Percentiles rank a stretch among this genome's conserved stretches.
Conservation (phyloP, 1,284 basidiomycete species). For the Rhodotorula mucilaginosa region DNA sequence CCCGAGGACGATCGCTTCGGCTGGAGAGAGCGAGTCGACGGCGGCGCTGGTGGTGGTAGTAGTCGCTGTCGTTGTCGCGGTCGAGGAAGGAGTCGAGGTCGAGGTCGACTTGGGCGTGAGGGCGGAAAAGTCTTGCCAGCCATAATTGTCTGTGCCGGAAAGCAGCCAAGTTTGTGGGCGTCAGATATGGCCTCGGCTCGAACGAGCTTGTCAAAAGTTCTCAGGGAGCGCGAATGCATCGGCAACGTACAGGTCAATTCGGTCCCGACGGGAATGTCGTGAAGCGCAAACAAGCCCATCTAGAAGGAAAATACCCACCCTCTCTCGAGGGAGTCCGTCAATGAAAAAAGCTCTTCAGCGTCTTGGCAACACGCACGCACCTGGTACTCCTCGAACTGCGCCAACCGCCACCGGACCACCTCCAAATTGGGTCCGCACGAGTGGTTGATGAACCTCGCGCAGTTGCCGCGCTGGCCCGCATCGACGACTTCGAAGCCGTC, state of each 20-base stretch:
- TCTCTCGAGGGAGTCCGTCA: not conserved
- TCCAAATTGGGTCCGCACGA: conserved; percentile 40
- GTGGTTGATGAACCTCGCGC: conserved; percentile 54
- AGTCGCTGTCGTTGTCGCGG: not conserved
- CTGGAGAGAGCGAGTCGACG: too few relatives aligned
- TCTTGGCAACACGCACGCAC: conserved; percentile 24
- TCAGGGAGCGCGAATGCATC: too few relatives aligned
- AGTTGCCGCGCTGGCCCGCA: conserved; percentile 49
- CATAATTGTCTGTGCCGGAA: conserved; percentile 45
- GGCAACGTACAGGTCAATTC: conserved; percentile 47
- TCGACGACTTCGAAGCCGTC: conserved; percentile 45
- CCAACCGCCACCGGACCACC: conserved; percentile 40
- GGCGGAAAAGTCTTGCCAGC: conserved; percentile 41
- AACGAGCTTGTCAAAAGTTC: too few relatives aligned
- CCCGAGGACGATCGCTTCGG: conserved; percentile 7
- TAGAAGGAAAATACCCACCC: not conserved
- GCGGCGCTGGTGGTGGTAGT: not conserved
- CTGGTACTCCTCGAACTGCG: conserved; percentile 52
- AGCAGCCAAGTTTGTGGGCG: conserved; percentile 40
- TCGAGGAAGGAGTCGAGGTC: not conserved
- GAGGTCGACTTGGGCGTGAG: conserved; percentile 2
- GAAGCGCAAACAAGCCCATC: conserved; percentile 49
- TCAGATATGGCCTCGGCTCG: too few relatives aligned
- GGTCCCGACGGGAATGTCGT: conserved; percentile 51
- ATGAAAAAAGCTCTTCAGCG: too few relatives aligned